phyloP scores from a whole-genome alignment of 805 yeast genomes.

The Debaryomyces tyrocola region DNA sequence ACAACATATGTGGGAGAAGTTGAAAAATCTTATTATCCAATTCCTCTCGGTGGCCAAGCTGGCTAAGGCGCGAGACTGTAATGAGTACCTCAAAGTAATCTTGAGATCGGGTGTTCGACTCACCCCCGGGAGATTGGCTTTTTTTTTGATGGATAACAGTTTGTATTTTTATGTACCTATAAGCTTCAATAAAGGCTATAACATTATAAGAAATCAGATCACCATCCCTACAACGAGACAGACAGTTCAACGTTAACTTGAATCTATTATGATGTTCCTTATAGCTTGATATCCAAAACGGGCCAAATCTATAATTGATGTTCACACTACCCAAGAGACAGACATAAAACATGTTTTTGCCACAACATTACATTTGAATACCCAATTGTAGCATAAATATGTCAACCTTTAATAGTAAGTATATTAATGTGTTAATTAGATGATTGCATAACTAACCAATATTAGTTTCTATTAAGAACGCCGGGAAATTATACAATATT shows the following conservation, averaged over 20 bases:
- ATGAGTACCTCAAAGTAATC: slow-evolving; percentile 16
- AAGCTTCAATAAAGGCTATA: too few species aligned
- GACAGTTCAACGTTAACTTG: background rate
- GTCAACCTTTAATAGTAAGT: slow-evolving; percentile 11
- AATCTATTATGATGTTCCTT: background rate
- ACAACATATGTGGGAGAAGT: background rate
- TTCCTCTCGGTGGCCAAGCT: slow-evolving; percentile 23
- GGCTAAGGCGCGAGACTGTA: slow-evolving; percentile 26
- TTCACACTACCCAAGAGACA: background rate
- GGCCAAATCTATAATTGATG: background rate
- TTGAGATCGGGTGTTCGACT: slow-evolving; percentile 25
- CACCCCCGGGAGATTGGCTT: slow-evolving; percentile 20
- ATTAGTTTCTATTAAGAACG: slow-evolving; percentile 36
- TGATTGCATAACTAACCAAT: slow-evolving; percentile 4
- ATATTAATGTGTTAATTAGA: background rate
- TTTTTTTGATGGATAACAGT: background rate
- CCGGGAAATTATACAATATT: slow-evolving; percentile 42
- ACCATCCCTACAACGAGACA: background rate
- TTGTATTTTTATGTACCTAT: too few species aligned
- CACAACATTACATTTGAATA: background rate
- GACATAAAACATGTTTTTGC: slow-evolving; percentile 2
- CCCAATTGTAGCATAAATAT: background rate
- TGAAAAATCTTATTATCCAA: background rate
- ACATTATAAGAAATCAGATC: background rate
- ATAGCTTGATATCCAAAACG: background rate